Conservation (phyloP, 345 rosid species). For the Citrus cavaleriei region DNA sequence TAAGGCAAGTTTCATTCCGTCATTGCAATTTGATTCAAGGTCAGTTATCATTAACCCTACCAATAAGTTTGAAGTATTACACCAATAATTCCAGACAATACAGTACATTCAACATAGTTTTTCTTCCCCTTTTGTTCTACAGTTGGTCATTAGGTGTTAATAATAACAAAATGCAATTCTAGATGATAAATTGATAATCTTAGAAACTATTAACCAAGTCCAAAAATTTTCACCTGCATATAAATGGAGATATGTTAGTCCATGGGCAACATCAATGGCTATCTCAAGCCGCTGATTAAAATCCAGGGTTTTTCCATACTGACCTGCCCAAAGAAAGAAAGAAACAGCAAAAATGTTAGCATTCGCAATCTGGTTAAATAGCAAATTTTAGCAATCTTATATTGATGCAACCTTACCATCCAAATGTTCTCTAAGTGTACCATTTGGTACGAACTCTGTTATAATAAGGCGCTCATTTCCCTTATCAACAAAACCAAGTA, state of each 20-base stretch:
- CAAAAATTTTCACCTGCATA: slow-evolving; percentile 60
- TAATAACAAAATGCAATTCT: neutral
- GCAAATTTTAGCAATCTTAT: neutral
- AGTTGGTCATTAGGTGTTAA: neutral
- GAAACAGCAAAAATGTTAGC: neutral
- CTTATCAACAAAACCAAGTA: slow-evolving; percentile 81
- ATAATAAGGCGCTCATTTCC: slow-evolving; percentile 89
- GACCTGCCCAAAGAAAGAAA: slow-evolving; percentile 38
- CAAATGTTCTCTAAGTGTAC: slow-evolving; percentile 92
- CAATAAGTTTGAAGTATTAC: neutral
- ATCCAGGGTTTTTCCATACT: slow-evolving; percentile 62
- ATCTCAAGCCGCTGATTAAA: slow-evolving; percentile 92
- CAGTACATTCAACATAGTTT: neutral
- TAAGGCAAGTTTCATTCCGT: neutral
- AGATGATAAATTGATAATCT: neutral
- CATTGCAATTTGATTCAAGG: neutral
- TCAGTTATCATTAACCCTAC: neutral
- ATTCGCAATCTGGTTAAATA: neutral
- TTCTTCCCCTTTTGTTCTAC: neutral
- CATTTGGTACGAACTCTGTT: slow-evolving; percentile 86
- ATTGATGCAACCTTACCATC: slow-evolving; percentile 61
- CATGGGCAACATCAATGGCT: slow-evolving; percentile 93
- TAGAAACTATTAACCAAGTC: neutral
- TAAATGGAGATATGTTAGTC: slow-evolving; percentile 82
- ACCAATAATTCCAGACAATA: neutral